Base-by-base conservation (phyloP, 2,329 filamentous ascomycete genomes). In the Eurotiales sp. region DNA sequence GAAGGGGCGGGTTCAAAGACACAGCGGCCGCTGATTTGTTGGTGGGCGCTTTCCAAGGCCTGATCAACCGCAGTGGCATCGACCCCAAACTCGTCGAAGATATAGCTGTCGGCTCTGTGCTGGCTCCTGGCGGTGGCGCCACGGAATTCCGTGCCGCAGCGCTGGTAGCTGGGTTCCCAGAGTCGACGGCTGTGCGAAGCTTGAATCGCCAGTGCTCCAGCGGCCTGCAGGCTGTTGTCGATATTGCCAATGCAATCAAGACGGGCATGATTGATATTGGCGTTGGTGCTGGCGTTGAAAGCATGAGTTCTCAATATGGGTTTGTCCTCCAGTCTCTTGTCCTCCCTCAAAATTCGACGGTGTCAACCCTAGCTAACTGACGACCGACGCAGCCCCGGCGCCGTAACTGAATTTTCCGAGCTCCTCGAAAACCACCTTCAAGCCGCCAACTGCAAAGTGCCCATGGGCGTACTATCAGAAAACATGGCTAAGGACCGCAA, bases 141-240 rank as follows among this genome's bases (percentile, higher is more conserved):
- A 97, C 93, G 42, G 93, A 97, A 76, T 96, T 96, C 84, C 87
- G 93, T 59, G 93, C 90, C 54, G 93, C 93, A 30, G 86, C 86
- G 50, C 79, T 97, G 52, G 89, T 90, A 6, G 93, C 93, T 45
- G 93, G 93, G 41, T 95, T 97, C 77, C 88, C 93, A 39, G 87
- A 88, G 63, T 80, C 83, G 15, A 83, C 90, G 4, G 87, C 90
- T n/a, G 87, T 95, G 52, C 90, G 88, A 74, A 84, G 85, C 53
- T 75, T 96, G 70, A 99, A 97, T 80, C 80, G 93, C 64, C 92
- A 97, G 76, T 99, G 93, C 77, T 95, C 88, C 12, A 91, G 86
- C 34, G 92, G 93, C 49, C 81, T 97, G 25, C 90, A 96, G 73
- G 92, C 93, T 21, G 90, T 89, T 65, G 87, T 93, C 54, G 92